Evolutionary conservation across 129 eudicot species (phyloP).

Genomic region (Oenanthe sinensis): DNA sequence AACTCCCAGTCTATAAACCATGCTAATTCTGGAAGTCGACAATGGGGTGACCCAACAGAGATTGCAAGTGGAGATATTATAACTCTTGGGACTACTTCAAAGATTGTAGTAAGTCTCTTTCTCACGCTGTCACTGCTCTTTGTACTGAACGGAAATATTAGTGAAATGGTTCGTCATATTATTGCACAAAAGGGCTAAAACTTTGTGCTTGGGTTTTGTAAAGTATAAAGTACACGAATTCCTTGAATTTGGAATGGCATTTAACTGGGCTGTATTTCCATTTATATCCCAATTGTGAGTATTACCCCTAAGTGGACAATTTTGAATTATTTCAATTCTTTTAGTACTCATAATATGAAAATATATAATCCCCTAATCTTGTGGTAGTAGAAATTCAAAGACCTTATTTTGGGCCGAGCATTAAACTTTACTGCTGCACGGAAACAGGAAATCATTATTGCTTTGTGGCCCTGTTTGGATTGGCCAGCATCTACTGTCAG

Average conservation of each 20-base stretch:
- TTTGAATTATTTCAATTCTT: not conserved
- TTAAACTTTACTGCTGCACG: no score
- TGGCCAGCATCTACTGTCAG: not conserved
- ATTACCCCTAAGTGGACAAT: not conserved
- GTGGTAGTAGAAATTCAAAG: not conserved
- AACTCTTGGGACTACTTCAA: conserved; percentile 86
- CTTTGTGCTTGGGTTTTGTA: not conserved
- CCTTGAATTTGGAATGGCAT: not conserved
- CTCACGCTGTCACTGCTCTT: not conserved
- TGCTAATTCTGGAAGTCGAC: conserved; percentile 69
- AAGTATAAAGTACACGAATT: not conserved
- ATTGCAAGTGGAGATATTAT: conserved; percentile 70
- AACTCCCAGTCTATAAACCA: conserved; percentile 59
- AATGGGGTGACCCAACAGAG: conserved; percentile 82
- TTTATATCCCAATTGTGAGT: no score
- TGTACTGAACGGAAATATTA: not conserved
- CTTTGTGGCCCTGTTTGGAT: not conserved
- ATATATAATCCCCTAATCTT: not conserved
- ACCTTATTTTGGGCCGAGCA: not conserved
- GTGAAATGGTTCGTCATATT: not conserved
- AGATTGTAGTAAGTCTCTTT: conserved; percentile 50
- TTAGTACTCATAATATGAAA: not conserved
- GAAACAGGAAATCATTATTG: not conserved
- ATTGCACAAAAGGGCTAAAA: not conserved
- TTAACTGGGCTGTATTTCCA: not conserved